Base-by-base conservation (phyloP, 1,284 basidiomycete species). In the Leccinum fallax region DNA sequence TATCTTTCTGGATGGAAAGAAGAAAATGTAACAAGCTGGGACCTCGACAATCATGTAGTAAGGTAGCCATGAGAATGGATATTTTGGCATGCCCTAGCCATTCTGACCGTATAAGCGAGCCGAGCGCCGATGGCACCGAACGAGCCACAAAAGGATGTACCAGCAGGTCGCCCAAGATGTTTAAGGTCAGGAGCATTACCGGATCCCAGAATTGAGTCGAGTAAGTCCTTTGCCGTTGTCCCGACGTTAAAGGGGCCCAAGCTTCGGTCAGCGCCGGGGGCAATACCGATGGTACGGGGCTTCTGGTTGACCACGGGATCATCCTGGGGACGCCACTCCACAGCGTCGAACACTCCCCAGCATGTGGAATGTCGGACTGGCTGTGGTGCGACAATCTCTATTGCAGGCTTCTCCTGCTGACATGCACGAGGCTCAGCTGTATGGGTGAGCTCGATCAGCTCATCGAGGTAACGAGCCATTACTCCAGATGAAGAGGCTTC, bases 251-350 rank as follows among this genome's bases (percentile, higher is more conserved):
- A 32, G 21, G 52, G 38, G 43, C 21, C 43, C 6, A 8, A 48
- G 36, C 21, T 36, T 52, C 56, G 61, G 34, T 64, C 63, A 9
- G 65, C 53, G 8, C 75, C 73, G 11, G 76, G 73, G 21, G 76
- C 76, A 28, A 74, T 65, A 30, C 73, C 70, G 38, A 74, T 60
- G 36, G 55, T 64, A 16, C 74, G 65, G 5, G 64, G 70, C 16
- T 69, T 76, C 57, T 62, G 70, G 36, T 76, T 73, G 53, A 78
- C 48, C 19, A 78, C 63, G 24, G 74, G 76, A 48, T 75, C 76
- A 46, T 65, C 66, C 53, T 67, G 60, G 2, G 76, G 76, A 52
- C 69, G 74, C 76, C 73, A 77, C 59, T 71, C 68, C 19, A 54
- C 43, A 4, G 62, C 32, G 19, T 61, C 54, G 30, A 67, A 61